Evolutionary conservation across 371 early-diverging fungal genomes (phyloP), one percentile per base, ranked within the genome.

Genomic region (Mucor velutinosus): DNA sequence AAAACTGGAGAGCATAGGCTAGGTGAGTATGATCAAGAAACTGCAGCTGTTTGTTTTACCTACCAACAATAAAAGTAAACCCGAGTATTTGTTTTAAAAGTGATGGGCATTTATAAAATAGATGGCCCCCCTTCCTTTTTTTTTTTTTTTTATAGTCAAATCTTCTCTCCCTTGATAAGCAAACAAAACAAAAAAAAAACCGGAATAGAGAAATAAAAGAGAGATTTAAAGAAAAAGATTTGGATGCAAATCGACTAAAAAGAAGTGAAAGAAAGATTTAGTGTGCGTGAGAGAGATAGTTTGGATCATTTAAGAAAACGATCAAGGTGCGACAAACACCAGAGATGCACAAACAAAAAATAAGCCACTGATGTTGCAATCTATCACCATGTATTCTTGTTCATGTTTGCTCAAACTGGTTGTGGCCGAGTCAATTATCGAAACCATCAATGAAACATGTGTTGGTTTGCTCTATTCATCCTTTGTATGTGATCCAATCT

Each of bases 41-140:
- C 7, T 33, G 12, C 8, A 19, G 3, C 1, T 19, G 19, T 25
- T 12, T 8, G 14, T 4, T 25, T 2, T 15, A 37, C 37, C 29
- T 67, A 71, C 72, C 72, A 71, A 56, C 72, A 71, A 53, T 71
- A 71, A 56, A 67, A 64, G 23, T 27, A 59, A 51, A 71, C 72
- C 41, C 72, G 64, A 64, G 70, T 70, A 29, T 64, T 64, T 1
- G 70, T 60, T 39, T 65, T 60, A 56, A 70, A 23, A 56, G 58
- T 57, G 19, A 57, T 15, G 15, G 35, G 56, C 69, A 63, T 66
- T 63, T 62, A 32, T 61, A 53, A 47, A 19, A 47, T 53, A 53
- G 27, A 53, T 27, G 25, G 53, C 53, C 49, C 21, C 49, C 17
- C 35, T 10, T 35, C 41, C 17, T 11, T 15, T 4, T 53, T 27